Conservation (phyloP, 106 monocot genomes). For the Dendrobium catenatum region DNA sequence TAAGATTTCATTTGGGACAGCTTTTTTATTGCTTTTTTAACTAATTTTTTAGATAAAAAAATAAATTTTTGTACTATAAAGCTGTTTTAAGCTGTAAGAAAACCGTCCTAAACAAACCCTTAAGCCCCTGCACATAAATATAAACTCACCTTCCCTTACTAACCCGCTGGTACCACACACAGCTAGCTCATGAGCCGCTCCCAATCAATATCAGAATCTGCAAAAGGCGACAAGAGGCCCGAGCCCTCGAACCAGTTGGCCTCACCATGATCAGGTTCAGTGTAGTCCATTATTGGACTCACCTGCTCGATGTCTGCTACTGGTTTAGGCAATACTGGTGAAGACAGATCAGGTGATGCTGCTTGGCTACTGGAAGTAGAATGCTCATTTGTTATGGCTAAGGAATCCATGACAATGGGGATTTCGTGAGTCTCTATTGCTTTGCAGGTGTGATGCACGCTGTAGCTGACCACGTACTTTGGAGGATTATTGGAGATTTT, state of each 20-base stretch:
- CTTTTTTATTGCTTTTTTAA: too few species aligned
- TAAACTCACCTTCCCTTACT: too few species aligned
- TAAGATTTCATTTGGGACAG: too few species aligned
- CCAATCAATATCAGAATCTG: neutral
- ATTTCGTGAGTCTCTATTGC: neutral
- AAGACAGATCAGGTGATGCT: neutral
- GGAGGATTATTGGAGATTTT: constrained; percentile 5
- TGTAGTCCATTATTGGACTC: neutral
- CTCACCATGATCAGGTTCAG: too few species aligned
- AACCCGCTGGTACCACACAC: too few species aligned
- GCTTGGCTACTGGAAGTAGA: neutral
- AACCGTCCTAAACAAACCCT: too few species aligned
- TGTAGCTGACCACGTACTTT: constrained; percentile 14
- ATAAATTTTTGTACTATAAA: too few species aligned
- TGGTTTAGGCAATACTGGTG: neutral
- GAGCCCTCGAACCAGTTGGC: neutral
- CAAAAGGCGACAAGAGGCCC: neutral
- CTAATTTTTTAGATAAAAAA: too few species aligned
- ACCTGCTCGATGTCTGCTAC: neutral
- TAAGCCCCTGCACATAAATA: too few species aligned
- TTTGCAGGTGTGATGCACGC: constrained; percentile 28
- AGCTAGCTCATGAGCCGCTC: neutral
- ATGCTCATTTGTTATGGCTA: neutral
- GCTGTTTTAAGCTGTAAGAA: too few species aligned
- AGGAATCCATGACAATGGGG: neutral